Base-by-base conservation (phyloP, 768 basidiomycete genomes). In the Daedalea quercina region DNA sequence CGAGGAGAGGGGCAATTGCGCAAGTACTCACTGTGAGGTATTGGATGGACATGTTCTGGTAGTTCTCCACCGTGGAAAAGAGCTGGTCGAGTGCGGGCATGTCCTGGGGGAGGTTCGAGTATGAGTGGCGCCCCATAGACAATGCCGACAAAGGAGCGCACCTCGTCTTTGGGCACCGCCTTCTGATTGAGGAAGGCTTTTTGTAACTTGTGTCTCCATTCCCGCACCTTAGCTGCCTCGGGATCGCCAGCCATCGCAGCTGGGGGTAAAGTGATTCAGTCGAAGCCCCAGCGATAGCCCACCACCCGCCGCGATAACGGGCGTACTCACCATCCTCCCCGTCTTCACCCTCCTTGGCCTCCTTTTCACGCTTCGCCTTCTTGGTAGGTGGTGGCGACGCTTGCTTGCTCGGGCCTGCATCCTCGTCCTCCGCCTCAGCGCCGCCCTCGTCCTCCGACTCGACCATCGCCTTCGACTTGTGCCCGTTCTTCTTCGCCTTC, bases 191-290 rank as follows among this genome's bases (percentile, higher is more conserved):
- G 65, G 73, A 93, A 87, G 0, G 82, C 87, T 67, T 92, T 88
- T 70, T 97, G 94, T 2, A 96, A 77, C 67, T 82, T 87, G 67
- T 95, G 92, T 59, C 94, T 77, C 93, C 94, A 95, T 53, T 90
- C 87, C 63, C 88, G 84, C 60, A 94, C 91, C 67, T 85, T 84
- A 51, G 72, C 62, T 22, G 82, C 86, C 55, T 87, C 85, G 1
- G 76, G 76, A 66, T 87, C 83, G 46, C 67, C 71, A 40, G 72
- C 68, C 50, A 82, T 57, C 48, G 73, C 73, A 52, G 73, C 75
- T 75, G 47, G 17, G 26, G 47, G n/a, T 35, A 37, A 12, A 15
- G 40, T 9, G 42, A 17, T n/a, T 25, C 34, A 17, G 47, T 35
- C 26, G 28, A 53, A 6, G 13, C 23, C 17, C 17, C 9, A 15